Percentiles rank a stretch among this genome's conserved stretches.
Evolutionary conservation across 768 basidiomycete genomes (phyloP).

Genomic region (Leccinellum rugosiceps): DNA sequence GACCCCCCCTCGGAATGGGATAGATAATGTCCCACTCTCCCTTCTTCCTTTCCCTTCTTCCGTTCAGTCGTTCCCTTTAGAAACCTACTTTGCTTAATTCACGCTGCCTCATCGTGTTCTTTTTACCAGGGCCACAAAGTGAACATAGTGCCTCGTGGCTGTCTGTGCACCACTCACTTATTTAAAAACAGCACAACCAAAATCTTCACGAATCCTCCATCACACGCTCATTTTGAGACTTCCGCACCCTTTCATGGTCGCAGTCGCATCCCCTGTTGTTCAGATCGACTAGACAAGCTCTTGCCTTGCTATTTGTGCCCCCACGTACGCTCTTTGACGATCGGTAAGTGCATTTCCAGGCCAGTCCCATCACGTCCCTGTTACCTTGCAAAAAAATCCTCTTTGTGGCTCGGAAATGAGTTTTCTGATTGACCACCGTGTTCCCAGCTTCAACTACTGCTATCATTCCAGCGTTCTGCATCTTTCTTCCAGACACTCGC

Average conservation of each 20-base stretch:
- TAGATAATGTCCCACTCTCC: conserved; percentile 4
- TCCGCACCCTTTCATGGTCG: conserved; percentile 18
- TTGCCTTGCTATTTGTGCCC: background rate
- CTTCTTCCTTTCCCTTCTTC: background rate
- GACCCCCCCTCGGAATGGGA: conserved; percentile 6
- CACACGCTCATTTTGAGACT: conserved; percentile 6
- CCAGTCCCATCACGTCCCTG: conserved; percentile 7
- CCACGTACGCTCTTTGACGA: conserved; percentile 20
- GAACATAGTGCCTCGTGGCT: conserved; percentile 14
- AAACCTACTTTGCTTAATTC: conserved; percentile 3
- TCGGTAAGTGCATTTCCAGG: conserved; percentile 17
- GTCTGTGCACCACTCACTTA: conserved; percentile 6
- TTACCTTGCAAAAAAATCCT: conserved; percentile 3
- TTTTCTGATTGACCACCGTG: conserved; percentile 17
- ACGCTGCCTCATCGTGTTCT: conserved; percentile 9
- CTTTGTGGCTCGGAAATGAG: conserved; percentile 10
- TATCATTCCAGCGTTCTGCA: conserved; percentile 6
- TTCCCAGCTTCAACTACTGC: conserved; percentile 12
- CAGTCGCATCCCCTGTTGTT: conserved; percentile 4
- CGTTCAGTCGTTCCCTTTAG: background rate
- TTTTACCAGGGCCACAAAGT: conserved; percentile 6
- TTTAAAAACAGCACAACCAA: conserved; percentile 15
- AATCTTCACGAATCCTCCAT: conserved; percentile 2
- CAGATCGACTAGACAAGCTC: conserved; percentile 2
- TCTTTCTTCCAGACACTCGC: conserved; percentile 12